phyloP scores from a whole-genome alignment of 129 eudicot species.

The Mikania micrantha region DNA sequence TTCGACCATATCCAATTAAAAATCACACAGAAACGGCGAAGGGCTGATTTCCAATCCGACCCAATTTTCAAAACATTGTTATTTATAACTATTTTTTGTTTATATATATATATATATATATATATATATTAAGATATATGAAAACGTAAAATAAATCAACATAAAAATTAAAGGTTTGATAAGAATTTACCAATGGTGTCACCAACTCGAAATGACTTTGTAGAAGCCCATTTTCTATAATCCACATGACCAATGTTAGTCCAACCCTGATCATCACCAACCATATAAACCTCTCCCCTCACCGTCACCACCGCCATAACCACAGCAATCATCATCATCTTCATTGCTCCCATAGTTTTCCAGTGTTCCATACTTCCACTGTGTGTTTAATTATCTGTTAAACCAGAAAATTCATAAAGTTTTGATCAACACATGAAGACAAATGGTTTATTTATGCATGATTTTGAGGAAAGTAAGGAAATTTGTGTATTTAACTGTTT shows the following conservation, averaged over 20 bases:
- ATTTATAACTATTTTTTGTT: neutral
- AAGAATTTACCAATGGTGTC: slow-evolving; percentile 38
- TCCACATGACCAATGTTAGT: slow-evolving; percentile 28
- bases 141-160: too few relatives aligned
- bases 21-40: too few relatives aligned
- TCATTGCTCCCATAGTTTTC: neutral
- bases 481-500: neutral
- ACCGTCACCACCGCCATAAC: slow-evolving; percentile 11
- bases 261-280: slow-evolving; percentile 61
- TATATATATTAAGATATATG: too few relatives aligned
- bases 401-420: neutral
- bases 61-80: too few relatives aligned
- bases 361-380: neutral
- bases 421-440: neutral
- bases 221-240: slow-evolving; percentile 50
- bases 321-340: neutral
- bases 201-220: slow-evolving; percentile 41
- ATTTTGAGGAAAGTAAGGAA: slow-evolving; percentile 7
- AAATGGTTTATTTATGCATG: slow-evolving; percentile 11
- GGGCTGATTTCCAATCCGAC: too few relatives aligned
- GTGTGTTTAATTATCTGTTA: neutral
- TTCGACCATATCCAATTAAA: too few relatives aligned
- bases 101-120: too few relatives aligned
- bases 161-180: neutral
- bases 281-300: slow-evolving; percentile 39